These are phyloP conservation scores for Diplodia intermedia DNA, from an alignment of 2,329 filamentous ascomycete species.

Conservation along the genomic window DNA sequence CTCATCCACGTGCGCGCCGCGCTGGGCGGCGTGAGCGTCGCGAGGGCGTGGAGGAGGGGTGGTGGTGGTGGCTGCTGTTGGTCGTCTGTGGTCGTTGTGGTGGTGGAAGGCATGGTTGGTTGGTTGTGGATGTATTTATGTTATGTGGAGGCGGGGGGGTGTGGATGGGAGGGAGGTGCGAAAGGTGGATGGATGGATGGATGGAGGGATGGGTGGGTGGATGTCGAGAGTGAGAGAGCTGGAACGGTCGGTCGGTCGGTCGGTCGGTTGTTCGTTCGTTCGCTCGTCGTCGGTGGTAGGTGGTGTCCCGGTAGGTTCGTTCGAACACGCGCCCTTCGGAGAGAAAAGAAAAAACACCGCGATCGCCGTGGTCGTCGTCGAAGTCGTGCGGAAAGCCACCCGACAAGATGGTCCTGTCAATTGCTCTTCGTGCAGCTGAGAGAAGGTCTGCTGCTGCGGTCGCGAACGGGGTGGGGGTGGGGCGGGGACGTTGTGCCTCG, in stretches of 20 bases:
- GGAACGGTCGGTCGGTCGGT: no score
- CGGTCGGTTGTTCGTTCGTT: no score
- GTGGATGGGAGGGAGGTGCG: no score
- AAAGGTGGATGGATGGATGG: no score
- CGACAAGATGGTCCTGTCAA: neutral
- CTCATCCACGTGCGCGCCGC: conserved; percentile 80
- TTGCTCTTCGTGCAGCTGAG: neutral
- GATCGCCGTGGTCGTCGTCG: no score
- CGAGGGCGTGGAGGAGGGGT: conserved; percentile 50
- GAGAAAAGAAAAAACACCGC: no score
- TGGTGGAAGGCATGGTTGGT: conserved; percentile 9
- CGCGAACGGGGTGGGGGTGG: neutral
- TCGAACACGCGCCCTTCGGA: no score
- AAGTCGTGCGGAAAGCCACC: no score
- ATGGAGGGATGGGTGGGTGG: neutral
- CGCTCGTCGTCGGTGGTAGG: no score
- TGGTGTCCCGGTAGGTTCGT: no score
- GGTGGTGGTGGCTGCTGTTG: neutral
- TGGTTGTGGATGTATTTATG: neutral
- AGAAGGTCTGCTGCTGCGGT: neutral
- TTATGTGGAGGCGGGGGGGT: neutral
- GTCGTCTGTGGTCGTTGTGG: neutral
- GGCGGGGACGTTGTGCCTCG: neutral
- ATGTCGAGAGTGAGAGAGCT: neutral
- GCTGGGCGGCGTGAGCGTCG: conserved; percentile 61